Evolutionary conservation across 495 filamentous ascomycete species (phyloP).

Genomic region (Podospora sp.): DNA sequence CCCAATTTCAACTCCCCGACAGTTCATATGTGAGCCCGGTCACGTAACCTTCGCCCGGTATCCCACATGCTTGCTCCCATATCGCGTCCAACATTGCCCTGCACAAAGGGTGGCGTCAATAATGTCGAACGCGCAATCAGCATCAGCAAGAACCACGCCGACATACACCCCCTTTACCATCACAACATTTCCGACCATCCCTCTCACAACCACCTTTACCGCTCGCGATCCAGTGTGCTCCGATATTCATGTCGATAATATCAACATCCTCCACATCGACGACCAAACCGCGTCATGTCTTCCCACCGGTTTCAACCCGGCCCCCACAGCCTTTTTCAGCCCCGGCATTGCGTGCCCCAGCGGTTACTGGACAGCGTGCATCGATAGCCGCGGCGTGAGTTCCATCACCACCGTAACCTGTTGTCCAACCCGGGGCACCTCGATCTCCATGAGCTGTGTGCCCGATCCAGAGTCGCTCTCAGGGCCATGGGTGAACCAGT

Average conservation of each 20-base stretch:
- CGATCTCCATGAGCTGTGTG: slow-evolving; percentile 24
- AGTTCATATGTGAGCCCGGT: no score
- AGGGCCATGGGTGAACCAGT: slow-evolving; percentile 21
- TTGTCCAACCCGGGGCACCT: slow-evolving; percentile 24
- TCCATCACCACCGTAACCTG: slow-evolving; percentile 36
- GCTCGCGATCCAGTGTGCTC: slow-evolving; percentile 18
- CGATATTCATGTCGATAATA: slow-evolving; percentile 21
- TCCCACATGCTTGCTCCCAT: not conserved
- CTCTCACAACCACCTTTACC: slow-evolving; percentile 33
- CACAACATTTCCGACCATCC: slow-evolving; percentile 24
- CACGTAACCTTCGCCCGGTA: no score
- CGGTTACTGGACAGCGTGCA: slow-evolving; percentile 33
- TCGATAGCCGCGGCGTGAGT: slow-evolving; percentile 19
- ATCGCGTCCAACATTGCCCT: not conserved
- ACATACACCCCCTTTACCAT: slow-evolving; percentile 8
- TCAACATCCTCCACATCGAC: slow-evolving; percentile 25
- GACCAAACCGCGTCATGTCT: slow-evolving; percentile 23
- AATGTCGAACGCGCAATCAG: not conserved
- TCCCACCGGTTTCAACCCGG: slow-evolving; percentile 25
- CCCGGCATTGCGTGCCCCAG: slow-evolving; percentile 32
- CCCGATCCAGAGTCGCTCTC: slow-evolving; percentile 21
- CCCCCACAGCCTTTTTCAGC: slow-evolving; percentile 30
- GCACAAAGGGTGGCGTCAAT: not conserved
- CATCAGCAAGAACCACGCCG: not conserved
- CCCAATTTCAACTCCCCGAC: no score